These are phyloP conservation scores for Inonotus obliquus DNA, from an alignment of 1,284 basidiomycete species.

Conservation along the genomic window DNA sequence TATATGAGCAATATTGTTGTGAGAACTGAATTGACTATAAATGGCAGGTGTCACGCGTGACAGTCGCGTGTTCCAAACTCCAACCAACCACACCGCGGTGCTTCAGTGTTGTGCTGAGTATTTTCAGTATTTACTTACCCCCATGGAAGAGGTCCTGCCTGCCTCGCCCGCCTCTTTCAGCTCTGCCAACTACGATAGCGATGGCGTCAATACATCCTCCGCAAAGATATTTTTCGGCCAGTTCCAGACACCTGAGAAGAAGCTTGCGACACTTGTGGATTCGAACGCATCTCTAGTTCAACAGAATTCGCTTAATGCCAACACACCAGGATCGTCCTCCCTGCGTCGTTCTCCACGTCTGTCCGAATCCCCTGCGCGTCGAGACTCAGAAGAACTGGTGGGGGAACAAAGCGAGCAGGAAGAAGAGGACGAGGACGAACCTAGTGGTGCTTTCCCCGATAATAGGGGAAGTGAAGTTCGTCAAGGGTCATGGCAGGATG, in stretches of 20 bases:
- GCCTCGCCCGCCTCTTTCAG: constrained; percentile 9
- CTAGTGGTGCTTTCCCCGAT: neutral
- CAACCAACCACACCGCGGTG: constrained; percentile 2
- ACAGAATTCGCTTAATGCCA: constrained; percentile 25
- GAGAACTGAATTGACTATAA: neutral
- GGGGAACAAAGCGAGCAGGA: constrained; percentile 25
- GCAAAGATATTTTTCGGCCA: constrained; percentile 50
- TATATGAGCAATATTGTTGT: neutral
- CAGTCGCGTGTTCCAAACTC: neutral
- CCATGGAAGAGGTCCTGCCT: constrained; percentile 6
- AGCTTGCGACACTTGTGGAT: constrained; percentile 33
- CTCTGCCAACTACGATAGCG: constrained; percentile 27
- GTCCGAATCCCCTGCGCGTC: constrained; percentile 29
- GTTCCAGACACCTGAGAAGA: constrained; percentile 51
- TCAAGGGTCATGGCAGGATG: constrained; percentile 5
- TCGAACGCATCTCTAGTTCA: constrained; percentile 24
- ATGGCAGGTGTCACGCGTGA: neutral
- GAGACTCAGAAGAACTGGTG: constrained; percentile 16
- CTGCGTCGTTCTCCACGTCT: constrained; percentile 50
- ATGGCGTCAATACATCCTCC: constrained; percentile 33
- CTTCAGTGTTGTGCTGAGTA: neutral
- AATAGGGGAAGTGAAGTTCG: neutral
- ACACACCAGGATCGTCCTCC: constrained; percentile 26
- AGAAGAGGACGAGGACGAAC: constrained; percentile 26
- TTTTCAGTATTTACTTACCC: neutral